phyloP scores from a whole-genome alignment of 208 protist genomes.

The Tritrichomonas musculus region DNA sequence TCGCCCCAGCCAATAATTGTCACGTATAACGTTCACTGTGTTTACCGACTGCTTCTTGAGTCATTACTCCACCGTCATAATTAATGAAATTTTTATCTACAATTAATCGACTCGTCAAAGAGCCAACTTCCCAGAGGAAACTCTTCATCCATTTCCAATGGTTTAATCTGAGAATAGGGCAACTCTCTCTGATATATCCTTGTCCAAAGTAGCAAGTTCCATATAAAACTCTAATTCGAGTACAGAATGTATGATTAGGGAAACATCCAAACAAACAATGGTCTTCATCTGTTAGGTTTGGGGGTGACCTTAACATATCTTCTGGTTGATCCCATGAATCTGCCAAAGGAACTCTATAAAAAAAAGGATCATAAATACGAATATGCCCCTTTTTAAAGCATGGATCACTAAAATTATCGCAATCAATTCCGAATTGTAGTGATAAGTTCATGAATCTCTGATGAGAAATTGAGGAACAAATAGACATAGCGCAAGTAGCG shows the following conservation, averaged over 20 bases:
- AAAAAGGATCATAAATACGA: background rate
- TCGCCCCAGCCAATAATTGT: slow-evolving; percentile 26
- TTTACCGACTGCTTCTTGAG: background rate
- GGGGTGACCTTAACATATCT: background rate
- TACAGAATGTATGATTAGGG: background rate
- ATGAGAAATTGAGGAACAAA: background rate
- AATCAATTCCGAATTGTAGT: background rate
- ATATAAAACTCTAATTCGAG: background rate
- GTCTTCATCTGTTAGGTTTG: too few relatives aligned
- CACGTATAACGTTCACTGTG: background rate
- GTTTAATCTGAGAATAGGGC: background rate
- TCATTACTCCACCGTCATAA: background rate
- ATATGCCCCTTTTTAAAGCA: background rate
- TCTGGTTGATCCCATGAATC: background rate
- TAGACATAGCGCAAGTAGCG: background rate
- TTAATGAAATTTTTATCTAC: background rate
- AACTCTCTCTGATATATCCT: background rate
- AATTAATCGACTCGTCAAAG: background rate
- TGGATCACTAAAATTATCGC: background rate
- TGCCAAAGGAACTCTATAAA: background rate
- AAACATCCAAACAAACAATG: background rate
- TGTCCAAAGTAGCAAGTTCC: background rate
- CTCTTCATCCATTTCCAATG: background rate
- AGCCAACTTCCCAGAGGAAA: background rate
- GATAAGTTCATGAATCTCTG: background rate